Evolutionary conservation across 2,329 filamentous ascomycete genomes (phyloP), one percentile per base, ranked within the genome.

Genomic region (Aaosphaeria arxii): DNA sequence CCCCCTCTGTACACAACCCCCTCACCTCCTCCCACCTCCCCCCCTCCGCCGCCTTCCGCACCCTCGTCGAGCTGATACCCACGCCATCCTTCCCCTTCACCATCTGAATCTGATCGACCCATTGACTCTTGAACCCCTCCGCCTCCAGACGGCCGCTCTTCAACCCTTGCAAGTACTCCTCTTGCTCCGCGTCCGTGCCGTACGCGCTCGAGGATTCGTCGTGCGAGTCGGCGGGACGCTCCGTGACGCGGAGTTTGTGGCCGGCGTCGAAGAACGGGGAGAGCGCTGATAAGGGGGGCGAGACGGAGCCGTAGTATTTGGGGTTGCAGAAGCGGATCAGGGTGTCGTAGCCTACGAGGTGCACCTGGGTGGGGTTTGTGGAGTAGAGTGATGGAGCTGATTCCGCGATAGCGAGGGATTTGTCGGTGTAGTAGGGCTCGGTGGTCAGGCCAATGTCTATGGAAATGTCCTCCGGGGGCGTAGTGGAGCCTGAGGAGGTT

Each of bases 341-440:
- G 0, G 88, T 92, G 59, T 92, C 88, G 63, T 84, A 92, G 30
- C 89, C 89, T 1, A 83, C 80, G 2, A 91, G 78, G 59, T 88
- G 88, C 4, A 88, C 72, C 58, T 90, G 86, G 45, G 49, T 61
- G 0, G 74, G 71, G 6, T 60, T 52, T 13, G 61, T 60, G 0
- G 71, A 59, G 52, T 72, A 73, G 29, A 67, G 54, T 4, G 59
- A 63, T 11, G 71, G 62, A 9, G 40, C 47, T 39, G 55, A 62
- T 45, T 72, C 71, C 0, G 75, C 71, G 30, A 91, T 83, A 1
- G 81, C 82, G 9, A 61, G 56, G 6, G 83, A 82, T 71, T 92
- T 92, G 60, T 86, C 84, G 49, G 83, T 82, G 59, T 92, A 94
- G 63, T 86, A 91, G 0, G 88, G 85, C 58, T 81, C 76, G 33